Base-by-base conservation (phyloP, 2,329 filamentous ascomycete genomes). In the Tolypocladium inflatum region DNA sequence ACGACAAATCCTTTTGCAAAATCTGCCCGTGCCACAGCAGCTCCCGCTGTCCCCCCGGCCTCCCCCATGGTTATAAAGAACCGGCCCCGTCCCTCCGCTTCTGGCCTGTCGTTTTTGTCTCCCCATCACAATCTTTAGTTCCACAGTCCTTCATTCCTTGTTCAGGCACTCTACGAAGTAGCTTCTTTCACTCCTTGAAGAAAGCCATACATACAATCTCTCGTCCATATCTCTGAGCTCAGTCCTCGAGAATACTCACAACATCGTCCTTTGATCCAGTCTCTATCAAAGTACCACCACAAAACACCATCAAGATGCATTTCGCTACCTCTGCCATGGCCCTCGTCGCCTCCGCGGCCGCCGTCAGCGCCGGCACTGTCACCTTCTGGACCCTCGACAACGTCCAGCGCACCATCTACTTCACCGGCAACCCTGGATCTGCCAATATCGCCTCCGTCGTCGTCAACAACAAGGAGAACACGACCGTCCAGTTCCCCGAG, bases 381-480 rank as follows among this genome's bases (percentile, higher is more conserved):
- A 82, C 79, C 63, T 85, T 87, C 73, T 65, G 78, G 71, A 84
- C 81, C 64, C 79, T 84, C 55, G 84, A 87, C 68, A 64, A 70
- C 59, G 73, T 71, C 39, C 67, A 71, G 59, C 78, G 81, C 68
- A 78, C 74, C 54, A 65, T 84, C 69, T 64, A 76, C 72, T 81
- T 83, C 71, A 81, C 78, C 37, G 64, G 74, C 64, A 78, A 70
- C 66, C 65, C 68, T 0, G 76, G 75, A 55, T 65, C 65, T 26
- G 45, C 63, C n/a, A 39, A 66, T 2, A 65, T 81, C 51, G 63
- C 68, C 21, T 59, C 73, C 19, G 67, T 82, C 62, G 66, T 67
- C 17, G 72, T 84, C 50, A 62, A 63, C 57, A 76, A 67, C 57
- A 63, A 70, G 48, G 59, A 69, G 61, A 68, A 77, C 50, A 70